These are phyloP conservation scores for Aspergillus awamori DNA, from an alignment of 2,329 filamentous ascomycete species.

Conservation along the genomic window DNA sequence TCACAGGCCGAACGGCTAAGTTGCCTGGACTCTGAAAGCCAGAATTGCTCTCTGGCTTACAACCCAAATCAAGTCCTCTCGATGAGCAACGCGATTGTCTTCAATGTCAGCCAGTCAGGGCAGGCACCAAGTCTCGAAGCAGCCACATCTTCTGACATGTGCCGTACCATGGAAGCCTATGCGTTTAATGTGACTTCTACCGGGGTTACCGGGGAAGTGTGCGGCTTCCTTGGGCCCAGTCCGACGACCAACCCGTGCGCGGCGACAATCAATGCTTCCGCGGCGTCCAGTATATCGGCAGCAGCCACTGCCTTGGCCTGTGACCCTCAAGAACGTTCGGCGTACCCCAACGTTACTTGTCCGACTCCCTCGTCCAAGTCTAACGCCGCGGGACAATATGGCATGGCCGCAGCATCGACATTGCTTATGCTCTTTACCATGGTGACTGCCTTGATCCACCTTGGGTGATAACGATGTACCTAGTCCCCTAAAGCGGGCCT, in stretches of 20 bases:
- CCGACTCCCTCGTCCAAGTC: background rate
- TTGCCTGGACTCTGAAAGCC: too few species aligned
- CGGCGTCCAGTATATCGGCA: slow-evolving; percentile 8
- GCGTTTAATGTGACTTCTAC: background rate
- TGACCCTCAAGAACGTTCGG: background rate
- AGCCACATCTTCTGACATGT: background rate
- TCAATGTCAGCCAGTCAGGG: slow-evolving; percentile 4
- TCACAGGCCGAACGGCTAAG: too few species aligned
- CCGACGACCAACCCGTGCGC: slow-evolving; percentile 16
- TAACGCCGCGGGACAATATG: background rate
- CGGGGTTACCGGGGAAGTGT: background rate
- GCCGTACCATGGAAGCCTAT: background rate
- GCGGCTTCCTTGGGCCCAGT: background rate
- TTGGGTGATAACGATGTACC: background rate
- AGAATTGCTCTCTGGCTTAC: background rate
- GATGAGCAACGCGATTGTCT: too few species aligned
- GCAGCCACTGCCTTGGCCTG: slow-evolving; percentile 1
- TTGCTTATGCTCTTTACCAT: background rate
- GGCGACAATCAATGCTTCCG: slow-evolving; percentile 1
- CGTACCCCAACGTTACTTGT: background rate
- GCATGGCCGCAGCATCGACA: background rate
- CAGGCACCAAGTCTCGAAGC: background rate
- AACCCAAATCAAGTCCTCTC: background rate
- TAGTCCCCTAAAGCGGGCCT: background rate
- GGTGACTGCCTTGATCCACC: background rate